phyloP scores from a whole-genome alignment of 2,329 filamentous ascomycete genomes.

The Penicillium verrucosum region DNA sequence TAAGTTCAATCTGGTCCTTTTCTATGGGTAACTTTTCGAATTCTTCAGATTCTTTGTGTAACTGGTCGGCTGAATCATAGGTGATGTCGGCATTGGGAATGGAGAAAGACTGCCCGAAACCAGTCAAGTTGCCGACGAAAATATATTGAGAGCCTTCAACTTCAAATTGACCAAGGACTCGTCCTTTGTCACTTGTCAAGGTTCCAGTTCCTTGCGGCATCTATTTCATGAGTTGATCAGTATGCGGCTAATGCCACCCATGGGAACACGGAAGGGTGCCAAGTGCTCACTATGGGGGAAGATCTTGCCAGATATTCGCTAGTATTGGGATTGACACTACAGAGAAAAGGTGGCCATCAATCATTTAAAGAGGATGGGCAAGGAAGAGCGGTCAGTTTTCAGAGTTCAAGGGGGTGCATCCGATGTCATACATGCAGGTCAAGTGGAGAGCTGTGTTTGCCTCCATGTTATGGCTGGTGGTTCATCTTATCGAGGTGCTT shows the following conservation, averaged over 20 bases:
- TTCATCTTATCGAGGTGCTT: not conserved
- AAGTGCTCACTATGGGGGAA: not conserved
- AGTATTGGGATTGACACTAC: not conserved
- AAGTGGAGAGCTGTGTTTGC: not conserved
- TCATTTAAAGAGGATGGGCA: not conserved
- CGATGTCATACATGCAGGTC: slow-evolving; percentile 11
- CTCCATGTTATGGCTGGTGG: not conserved
- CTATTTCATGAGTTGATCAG: not conserved
- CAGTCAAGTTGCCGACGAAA: slow-evolving; percentile 6
- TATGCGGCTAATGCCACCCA: not conserved
- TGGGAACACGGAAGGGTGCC: not conserved
- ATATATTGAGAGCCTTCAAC: slow-evolving; percentile 8
- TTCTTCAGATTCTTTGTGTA: not conserved
- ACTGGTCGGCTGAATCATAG: slow-evolving; percentile 8
- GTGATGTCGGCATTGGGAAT: slow-evolving; percentile 6
- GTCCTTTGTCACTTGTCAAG: slow-evolving; percentile 8
- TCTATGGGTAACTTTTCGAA: slow-evolving; percentile 8
- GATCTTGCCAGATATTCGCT: not conserved
- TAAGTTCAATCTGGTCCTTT: slow-evolving; percentile 7
- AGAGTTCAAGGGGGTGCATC: not conserved
- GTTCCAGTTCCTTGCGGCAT: slow-evolving; percentile 10
- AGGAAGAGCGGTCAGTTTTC: slow-evolving; percentile 7
- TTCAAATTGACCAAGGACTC: slow-evolving; percentile 10
- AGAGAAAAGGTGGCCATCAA: not conserved
- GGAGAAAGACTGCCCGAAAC: slow-evolving; percentile 5